Percentiles rank a stretch among this genome's conserved stretches.
These are phyloP conservation scores for Wickerhamiella musiphila DNA, from an alignment of 805 yeast species.

Conservation along the genomic window DNA sequence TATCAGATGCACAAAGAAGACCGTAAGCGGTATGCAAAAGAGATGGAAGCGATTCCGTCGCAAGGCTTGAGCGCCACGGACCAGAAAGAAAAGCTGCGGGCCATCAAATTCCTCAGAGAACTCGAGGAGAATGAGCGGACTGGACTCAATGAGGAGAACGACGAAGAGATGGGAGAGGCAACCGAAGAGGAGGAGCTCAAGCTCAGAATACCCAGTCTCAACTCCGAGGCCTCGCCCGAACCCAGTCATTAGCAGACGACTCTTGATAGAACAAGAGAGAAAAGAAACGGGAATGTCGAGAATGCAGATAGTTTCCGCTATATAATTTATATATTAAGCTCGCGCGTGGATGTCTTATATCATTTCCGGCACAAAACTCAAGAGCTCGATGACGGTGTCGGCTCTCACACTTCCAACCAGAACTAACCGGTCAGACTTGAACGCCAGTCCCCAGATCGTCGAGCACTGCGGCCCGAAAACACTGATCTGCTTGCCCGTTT, in stretches of 20 bases:
- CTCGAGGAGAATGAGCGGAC: slow-evolving; percentile 12
- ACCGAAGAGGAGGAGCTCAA: slow-evolving; percentile 7
- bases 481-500: slow-evolving; percentile 24
- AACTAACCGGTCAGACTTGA: slow-evolving; percentile 24
- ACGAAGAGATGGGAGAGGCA: slow-evolving; percentile 7
- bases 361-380: slow-evolving; percentile 17
- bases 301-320: too few species aligned
- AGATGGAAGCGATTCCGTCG: slow-evolving; percentile 40
- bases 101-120: slow-evolving; percentile 12
- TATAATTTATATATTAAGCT: too few species aligned
- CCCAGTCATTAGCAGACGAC: too few species aligned
- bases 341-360: too few species aligned
- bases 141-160: slow-evolving; percentile 12
- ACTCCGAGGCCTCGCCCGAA: too few species aligned
- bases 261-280: too few species aligned
- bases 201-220: too few species aligned
- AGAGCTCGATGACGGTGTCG: slow-evolving; percentile 21
- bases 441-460: slow-evolving; percentile 27
- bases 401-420: slow-evolving; percentile 17
- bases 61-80: slow-evolving; percentile 15
- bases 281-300: too few species aligned
- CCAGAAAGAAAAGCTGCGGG: slow-evolving; percentile 14
- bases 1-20: slow-evolving; percentile 64
- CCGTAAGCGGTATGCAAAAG: slow-evolving; percentile 53
- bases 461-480: slow-evolving; percentile 22